Evolutionary conservation across 2,329 filamentous ascomycete genomes (phyloP), one percentile per base, ranked within the genome.

Genomic region (Cryphonectria nitschkei): DNA sequence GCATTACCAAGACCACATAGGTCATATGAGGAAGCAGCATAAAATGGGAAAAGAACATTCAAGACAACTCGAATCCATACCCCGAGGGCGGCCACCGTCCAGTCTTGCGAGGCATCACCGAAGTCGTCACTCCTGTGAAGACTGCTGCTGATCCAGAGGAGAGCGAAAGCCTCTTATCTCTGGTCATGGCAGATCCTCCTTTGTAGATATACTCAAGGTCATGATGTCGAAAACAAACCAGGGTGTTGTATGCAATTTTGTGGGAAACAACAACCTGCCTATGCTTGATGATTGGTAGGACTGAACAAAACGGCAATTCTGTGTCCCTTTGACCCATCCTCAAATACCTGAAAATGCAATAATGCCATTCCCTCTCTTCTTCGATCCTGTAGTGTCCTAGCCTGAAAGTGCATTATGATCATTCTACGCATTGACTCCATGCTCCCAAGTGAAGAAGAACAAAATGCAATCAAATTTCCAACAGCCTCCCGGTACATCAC

Each of bases 1-100:
- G 78, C 78, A 78, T 77, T 79, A 80, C 79, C 78, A 77, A 78
- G 76, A 81, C 82, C 82, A 78, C 78, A 34, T 34, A 81, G 78
- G 80, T 68, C 65, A 67, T 56, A 54, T 63, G 58, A 68, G 68
- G 69, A 71, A 69, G 71, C 68, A 72, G 67, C 67, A 60, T 65
- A 68, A 71, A 72, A 72, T 71, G 65, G 70, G 67, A 71, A 72
- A 62, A 63, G 61, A 54, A 70, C 54, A 70, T 68, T 68, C 62
- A 70, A 72, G 68, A 68, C 70, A 72, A 64, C 46, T 58, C 64
- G n/a, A 50, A 65, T 26, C 26, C 22, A 34, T 11, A 14, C 29
- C 29, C 29, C 39, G 29, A 52, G 22, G 58, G 22, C 19, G 58
- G 29, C 16, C 32, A 19, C 58, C 7, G 32, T 37, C 58, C 32